These are phyloP conservation scores for Leishmania tarentolae DNA, from an alignment of 208 protist species.

Conservation along the genomic window DNA sequence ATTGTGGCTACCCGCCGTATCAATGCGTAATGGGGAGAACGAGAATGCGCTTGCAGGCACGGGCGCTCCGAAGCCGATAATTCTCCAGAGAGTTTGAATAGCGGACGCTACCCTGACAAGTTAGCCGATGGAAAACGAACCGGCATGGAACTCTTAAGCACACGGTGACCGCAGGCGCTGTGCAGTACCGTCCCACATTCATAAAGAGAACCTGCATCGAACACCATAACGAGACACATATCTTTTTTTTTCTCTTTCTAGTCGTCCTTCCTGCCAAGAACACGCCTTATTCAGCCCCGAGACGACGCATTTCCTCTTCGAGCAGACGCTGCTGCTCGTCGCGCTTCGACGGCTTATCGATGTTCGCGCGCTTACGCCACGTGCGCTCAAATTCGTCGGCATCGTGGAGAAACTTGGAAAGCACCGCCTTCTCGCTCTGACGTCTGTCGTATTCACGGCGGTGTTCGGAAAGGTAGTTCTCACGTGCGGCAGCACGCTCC, in stretches of 20 bases:
- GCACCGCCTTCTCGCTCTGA: slow-evolving; percentile 53
- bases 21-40: background rate
- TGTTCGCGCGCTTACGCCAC: slow-evolving; percentile 29
- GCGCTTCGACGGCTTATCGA: slow-evolving; percentile 74
- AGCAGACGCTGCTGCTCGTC: slow-evolving; percentile 77
- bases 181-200: background rate
- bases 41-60: background rate
- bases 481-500: slow-evolving; percentile 53
- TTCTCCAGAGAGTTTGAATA: background rate
- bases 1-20: background rate
- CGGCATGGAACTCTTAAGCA: background rate
- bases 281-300: slow-evolving; percentile 23
- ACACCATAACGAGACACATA: no score
- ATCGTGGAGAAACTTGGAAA: slow-evolving; percentile 66
- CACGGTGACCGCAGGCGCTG: background rate
- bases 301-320: slow-evolving; percentile 69
- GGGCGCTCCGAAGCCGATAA: background rate
- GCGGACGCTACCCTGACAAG: background rate
- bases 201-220: no score
- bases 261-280: no score
- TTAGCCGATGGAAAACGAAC: background rate
- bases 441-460: slow-evolving; percentile 81
- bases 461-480: slow-evolving; percentile 79
- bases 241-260: no score
- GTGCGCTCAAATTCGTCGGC: slow-evolving; percentile 62